These are phyloP conservation scores for Tricharina praecox DNA, from an alignment of 495 filamentous ascomycete genomes.

Conservation along the genomic window DNA sequence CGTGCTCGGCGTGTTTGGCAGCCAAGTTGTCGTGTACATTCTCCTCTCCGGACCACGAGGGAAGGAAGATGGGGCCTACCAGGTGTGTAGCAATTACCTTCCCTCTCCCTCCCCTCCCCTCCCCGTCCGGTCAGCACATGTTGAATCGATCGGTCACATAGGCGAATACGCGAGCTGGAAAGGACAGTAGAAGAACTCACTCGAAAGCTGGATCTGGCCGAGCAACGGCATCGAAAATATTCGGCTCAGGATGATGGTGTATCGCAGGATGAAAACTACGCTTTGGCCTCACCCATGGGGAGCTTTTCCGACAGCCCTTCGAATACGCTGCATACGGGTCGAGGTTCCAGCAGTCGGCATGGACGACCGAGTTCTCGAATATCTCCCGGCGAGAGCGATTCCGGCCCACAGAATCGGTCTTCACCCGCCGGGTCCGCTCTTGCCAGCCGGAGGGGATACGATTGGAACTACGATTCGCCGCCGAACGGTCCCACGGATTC, in stretches of 20 bases:
- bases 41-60: conserved; percentile 23
- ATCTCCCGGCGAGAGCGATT: too few species aligned
- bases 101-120: neutral
- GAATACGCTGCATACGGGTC: too few species aligned
- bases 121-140: neutral
- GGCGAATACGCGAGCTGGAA: conserved; percentile 21
- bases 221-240: neutral
- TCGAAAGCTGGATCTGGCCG: conserved; percentile 12
- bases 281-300: too few species aligned
- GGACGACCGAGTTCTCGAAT: too few species aligned
- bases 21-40: conserved; percentile 24
- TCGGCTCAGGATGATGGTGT: too few species aligned
- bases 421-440: too few species aligned
- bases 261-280: too few species aligned
- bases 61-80: conserved; percentile 23
- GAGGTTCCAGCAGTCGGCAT: too few species aligned
- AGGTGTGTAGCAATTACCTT: conserved; percentile 13
- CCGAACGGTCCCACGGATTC: neutral
- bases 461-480: neutral
- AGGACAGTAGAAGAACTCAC: conserved; percentile 20
- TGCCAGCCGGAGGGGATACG: too few species aligned
- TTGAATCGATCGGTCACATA: conserved; percentile 4
- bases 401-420: too few species aligned
- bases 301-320: too few species aligned
- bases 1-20: conserved; percentile 22